Percentiles rank a stretch among this genome's conserved stretches.
Evolutionary conservation across 176 grass and related monocot genomes (phyloP).

Genomic region (Elaeis guineensis): DNA sequence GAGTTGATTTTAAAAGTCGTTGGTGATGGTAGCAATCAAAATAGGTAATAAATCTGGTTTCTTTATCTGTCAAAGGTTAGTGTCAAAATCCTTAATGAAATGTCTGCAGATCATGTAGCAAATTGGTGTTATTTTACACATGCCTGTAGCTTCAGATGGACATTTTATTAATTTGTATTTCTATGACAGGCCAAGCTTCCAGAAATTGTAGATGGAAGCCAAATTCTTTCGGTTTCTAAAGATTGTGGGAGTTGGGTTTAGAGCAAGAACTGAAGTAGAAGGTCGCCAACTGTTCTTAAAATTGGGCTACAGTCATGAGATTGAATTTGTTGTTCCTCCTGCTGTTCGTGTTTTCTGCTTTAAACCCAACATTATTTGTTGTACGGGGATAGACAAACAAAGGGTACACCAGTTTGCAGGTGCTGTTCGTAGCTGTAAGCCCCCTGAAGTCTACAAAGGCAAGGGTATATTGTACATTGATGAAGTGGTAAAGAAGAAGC

Average conservation of each 20-base stretch:
- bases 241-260: conserved; percentile 50
- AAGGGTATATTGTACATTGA: conserved; percentile 64
- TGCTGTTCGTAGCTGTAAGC: conserved; percentile 49
- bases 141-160: no score
- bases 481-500: conserved; percentile 65
- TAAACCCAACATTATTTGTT: conserved; percentile 57
- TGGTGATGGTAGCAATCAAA: no score
- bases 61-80: no score
- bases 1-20: no score
- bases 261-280: conserved; percentile 53
- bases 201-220: conserved; percentile 32
- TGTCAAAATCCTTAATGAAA: no score
- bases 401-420: conserved; percentile 51
- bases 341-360: conserved; percentile 69
- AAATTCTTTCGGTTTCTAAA: conserved; percentile 61
- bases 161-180: no score
- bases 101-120: no score
- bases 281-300: conserved; percentile 67
- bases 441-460: conserved; percentile 52
- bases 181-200: no score
- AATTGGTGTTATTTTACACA: no score
- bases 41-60: no score
- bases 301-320: conserved; percentile 57
- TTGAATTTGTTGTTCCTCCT: conserved; percentile 54
- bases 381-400: conserved; percentile 37